These are phyloP conservation scores for Drosera spatulata DNA, from an alignment of 179 eudicot genomes.

Conservation along the genomic window DNA sequence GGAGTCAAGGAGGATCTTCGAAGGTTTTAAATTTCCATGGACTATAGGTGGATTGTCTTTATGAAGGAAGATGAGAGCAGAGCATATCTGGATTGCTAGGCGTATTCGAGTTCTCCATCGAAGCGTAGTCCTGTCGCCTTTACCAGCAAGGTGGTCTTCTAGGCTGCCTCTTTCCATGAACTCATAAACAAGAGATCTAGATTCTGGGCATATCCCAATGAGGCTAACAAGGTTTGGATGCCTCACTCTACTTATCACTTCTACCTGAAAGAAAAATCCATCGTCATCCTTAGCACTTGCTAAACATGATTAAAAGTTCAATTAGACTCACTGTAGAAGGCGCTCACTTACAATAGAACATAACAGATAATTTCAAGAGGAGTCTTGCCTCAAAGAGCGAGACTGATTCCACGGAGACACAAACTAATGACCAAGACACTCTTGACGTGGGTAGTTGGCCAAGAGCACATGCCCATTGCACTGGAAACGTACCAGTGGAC, in stretches of 20 bases:
- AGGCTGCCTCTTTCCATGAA: conserved; percentile 75
- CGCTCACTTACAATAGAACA: too few species aligned
- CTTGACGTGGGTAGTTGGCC: too few species aligned
- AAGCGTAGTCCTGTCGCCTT: conserved; percentile 45
- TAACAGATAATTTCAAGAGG: too few species aligned
- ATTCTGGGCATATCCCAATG: conserved; percentile 65
- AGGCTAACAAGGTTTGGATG: conserved; percentile 78
- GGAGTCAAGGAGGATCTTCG: conserved; percentile 51
- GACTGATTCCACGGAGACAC: too few species aligned
- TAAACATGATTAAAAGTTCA: background rate
- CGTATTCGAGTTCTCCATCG: conserved; percentile 71
- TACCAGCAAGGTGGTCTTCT: conserved; percentile 61
- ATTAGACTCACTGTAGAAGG: background rate
- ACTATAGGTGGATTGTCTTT: conserved; percentile 38
- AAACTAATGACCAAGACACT: too few species aligned
- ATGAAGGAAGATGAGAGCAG: conserved; percentile 68
- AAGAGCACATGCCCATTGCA: too few species aligned
- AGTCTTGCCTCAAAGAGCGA: too few species aligned
- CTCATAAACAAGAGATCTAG: conserved; percentile 55
- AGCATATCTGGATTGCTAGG: conserved; percentile 64
- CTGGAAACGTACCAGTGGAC: too few species aligned
- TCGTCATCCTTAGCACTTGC: too few species aligned
- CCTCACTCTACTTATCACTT: conserved; percentile 49
- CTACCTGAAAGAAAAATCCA: conserved; percentile 29
- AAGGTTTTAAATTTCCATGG: conserved; percentile 13